Evolutionary conservation across 805 yeast species (phyloP), one percentile per base, ranked within the genome.

Genomic region (Teunomyces lycoperdinae): DNA sequence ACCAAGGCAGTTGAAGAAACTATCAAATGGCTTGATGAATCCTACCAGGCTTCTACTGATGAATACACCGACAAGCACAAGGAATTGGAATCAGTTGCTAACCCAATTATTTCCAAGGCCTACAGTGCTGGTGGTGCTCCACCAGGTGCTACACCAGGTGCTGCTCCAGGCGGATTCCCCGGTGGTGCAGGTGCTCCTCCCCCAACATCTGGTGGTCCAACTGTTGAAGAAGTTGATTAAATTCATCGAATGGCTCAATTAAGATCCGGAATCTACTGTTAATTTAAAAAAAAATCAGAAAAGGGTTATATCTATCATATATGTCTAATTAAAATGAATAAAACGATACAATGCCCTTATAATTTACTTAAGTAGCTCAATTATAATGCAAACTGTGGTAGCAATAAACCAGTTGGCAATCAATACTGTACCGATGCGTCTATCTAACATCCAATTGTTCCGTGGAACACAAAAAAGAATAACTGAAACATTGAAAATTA

Each of bases 81-180:
- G 61, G 74, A 71, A 50, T 68, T 72, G 57, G 74, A 70, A 52
- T 52, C 58, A 10, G 54, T 67, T 50, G 75, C 74, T 47, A 70
- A 71, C 52, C 75, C 75, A 45, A 67, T 72, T 36, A 65, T 71
- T 46, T 48, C 67, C 13, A 56, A 60, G 38, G 73, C 71, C 28
- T 71, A 71, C 54, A 61, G 60, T 24, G 62, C 57, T 3, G 52
- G 51, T 8, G 62, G 57, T 20, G 62, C 60, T 14, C 59, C 58
- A 39, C 61, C 58, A 26, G 61, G 61, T 16, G 63, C 61, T 46
- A 67, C 70, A 41, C 60, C 61, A 49, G 71, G 71, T 17, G 62
- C 60, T 8, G 54, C 54, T 43, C 62, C 66, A 38, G 74, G 73
- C 48, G 86, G 84, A 63, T 83, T 83, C 51, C 60, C 62, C 55